Percentiles rank a stretch among this genome's conserved stretches.
These are phyloP conservation scores for Epichloe elymi DNA, from an alignment of 2,329 filamentous ascomycete genomes.

Conservation along the genomic window DNA sequence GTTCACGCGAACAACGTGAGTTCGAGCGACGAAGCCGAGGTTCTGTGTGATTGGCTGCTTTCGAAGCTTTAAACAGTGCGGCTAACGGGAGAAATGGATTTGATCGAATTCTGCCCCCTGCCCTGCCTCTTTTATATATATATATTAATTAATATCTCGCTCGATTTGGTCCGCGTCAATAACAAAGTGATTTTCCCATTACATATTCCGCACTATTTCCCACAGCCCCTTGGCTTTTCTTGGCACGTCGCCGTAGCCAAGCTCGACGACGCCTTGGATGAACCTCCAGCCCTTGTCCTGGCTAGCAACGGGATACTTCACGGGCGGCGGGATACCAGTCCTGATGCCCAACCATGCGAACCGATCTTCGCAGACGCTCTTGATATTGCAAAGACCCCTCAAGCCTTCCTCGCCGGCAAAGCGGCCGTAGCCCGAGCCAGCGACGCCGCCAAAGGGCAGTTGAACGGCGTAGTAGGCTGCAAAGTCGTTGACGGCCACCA, in stretches of 20 bases:
- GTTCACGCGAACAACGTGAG: not conserved
- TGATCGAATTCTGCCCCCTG: not conserved
- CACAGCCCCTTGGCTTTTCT: slow-evolving; percentile 28
- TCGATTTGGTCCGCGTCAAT: not conserved
- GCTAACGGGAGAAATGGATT: too few species aligned
- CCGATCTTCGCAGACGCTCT: slow-evolving; percentile 72
- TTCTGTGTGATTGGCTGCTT: too few species aligned
- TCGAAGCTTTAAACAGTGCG: too few species aligned
- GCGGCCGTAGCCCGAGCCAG: slow-evolving; percentile 79
- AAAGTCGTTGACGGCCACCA: slow-evolving; percentile 95
- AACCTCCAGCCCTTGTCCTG: slow-evolving; percentile 53
- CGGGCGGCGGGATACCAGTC: slow-evolving; percentile 67
- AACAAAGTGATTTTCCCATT: not conserved
- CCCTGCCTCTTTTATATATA: too few species aligned
- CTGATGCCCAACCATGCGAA: slow-evolving; percentile 46
- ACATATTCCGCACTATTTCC: slow-evolving; percentile 31
- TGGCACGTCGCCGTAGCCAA: slow-evolving; percentile 39
- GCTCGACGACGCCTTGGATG: slow-evolving; percentile 43
- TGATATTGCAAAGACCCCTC: slow-evolving; percentile 71
- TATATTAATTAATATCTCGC: too few species aligned
- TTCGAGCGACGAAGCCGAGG: not conserved
- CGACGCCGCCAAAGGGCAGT: slow-evolving; percentile 85
- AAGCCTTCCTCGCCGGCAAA: slow-evolving; percentile 89
- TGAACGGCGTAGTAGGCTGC: slow-evolving; percentile 87
- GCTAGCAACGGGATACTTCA: slow-evolving; percentile 68